phyloP scores from a whole-genome alignment of 2,329 filamentous ascomycete species.

The Bertia moriformis region DNA sequence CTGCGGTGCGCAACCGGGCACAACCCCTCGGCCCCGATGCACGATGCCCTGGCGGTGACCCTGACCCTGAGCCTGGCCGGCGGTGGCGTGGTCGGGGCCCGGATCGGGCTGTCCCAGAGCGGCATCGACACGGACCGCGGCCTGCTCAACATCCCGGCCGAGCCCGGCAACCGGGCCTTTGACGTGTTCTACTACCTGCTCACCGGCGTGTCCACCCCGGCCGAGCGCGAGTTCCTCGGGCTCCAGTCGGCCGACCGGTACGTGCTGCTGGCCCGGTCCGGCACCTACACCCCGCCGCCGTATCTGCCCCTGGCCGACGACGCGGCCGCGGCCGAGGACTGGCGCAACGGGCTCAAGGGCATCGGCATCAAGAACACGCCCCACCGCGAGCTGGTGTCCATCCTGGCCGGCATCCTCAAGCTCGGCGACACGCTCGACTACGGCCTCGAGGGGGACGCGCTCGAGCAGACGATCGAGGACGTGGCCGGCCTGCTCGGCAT shows the following conservation, averaged over 20 bases:
- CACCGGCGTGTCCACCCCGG: constrained; percentile 74
- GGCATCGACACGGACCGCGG: constrained; percentile 76
- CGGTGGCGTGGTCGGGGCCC: constrained; percentile 64
- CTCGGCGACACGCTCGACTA: constrained; percentile 83
- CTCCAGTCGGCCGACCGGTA: constrained; percentile 68
- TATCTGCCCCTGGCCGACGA: constrained; percentile 91
- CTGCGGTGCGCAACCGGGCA: constrained; percentile 74
- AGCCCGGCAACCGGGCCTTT: constrained; percentile 78
- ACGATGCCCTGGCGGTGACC: constrained; percentile 67
- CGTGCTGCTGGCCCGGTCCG: constrained; percentile 64
- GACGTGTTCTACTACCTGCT: constrained; percentile 96
- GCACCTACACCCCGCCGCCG: constrained; percentile 70
- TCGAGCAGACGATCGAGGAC: constrained; percentile 81
- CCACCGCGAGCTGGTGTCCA: constrained; percentile 71
- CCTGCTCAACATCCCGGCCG: constrained; percentile 63
- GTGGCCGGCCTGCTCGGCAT: constrained; percentile 74
- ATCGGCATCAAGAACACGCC: constrained; percentile 85
- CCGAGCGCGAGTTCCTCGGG: constrained; percentile 77
- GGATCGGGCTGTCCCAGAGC: constrained; percentile 66
- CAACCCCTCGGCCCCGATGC: constrained; percentile 70
- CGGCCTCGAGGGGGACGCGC: constrained; percentile 64
- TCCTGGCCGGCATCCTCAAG: constrained; percentile 74
- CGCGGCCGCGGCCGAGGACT: constrained; percentile 82
- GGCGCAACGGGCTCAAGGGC: constrained; percentile 69
- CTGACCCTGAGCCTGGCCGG: constrained; percentile 65